Percentiles rank a stretch among this genome's conserved stretches.
Conservation (phyloP, 495 filamentous ascomycete species). For the Pyrenula aspistea region DNA sequence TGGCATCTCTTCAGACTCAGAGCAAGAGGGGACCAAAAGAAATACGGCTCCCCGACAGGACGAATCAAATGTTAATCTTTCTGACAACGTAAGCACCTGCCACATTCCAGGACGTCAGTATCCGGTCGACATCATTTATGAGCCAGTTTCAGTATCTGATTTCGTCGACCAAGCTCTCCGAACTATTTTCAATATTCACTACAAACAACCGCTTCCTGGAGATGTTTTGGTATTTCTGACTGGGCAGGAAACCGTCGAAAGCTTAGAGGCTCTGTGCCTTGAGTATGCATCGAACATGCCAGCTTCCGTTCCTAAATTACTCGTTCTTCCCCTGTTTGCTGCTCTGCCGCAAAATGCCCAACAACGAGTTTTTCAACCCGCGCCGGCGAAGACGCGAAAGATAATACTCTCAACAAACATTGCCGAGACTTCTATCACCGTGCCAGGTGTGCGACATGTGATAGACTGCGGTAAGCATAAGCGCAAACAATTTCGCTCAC, state of each 20-base stretch:
- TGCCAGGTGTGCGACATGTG: slow-evolving; percentile 83
- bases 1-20: not conserved
- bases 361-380: slow-evolving; percentile 69
- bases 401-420: slow-evolving; percentile 93
- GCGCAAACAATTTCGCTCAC: slow-evolving; percentile 78
- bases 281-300: slow-evolving; percentile 57
- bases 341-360: slow-evolving; percentile 67
- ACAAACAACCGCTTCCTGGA: slow-evolving; percentile 76
- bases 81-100: slow-evolving; percentile 19
- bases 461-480: slow-evolving; percentile 92
- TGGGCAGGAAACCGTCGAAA: slow-evolving; percentile 86
- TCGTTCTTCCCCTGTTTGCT: slow-evolving; percentile 61
- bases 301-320: slow-evolving; percentile 61
- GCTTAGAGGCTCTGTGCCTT: slow-evolving; percentile 66
- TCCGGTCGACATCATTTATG: slow-evolving; percentile 69
- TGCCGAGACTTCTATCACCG: slow-evolving; percentile 94
- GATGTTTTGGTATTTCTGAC: slow-evolving; percentile 91
- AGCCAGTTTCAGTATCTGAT: slow-evolving; percentile 65
- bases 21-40: not conserved
- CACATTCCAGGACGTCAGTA: slow-evolving; percentile 83
- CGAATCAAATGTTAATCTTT: not conserved
- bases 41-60: no score
- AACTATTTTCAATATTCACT: slow-evolving; percentile 80
- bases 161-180: slow-evolving; percentile 74
- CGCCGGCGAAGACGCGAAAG: slow-evolving; percentile 68